phyloP scores from a whole-genome alignment of 768 basidiomycete genomes.

The Panellus pusillus region DNA sequence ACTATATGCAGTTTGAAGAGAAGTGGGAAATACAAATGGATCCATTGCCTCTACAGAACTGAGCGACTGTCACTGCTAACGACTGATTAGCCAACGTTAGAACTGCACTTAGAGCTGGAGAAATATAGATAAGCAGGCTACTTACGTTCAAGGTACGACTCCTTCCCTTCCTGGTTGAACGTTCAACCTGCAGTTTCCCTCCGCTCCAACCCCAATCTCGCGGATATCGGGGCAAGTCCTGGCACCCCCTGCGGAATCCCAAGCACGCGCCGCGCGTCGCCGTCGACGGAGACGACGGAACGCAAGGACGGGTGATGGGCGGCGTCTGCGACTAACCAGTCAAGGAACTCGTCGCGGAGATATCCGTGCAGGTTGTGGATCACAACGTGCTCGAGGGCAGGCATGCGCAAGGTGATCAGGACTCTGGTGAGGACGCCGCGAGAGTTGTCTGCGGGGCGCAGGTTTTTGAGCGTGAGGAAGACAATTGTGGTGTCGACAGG shows the following conservation, averaged over 20 bases:
- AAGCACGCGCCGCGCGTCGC: background rate
- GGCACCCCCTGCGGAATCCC: background rate
- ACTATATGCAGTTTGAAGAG: too few relatives aligned
- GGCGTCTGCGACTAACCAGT: background rate
- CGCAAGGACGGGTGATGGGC: conserved; percentile 4
- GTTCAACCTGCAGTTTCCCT: too few relatives aligned
- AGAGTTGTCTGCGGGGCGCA: conserved; percentile 8
- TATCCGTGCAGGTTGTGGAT: conserved; percentile 1
- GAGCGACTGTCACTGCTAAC: too few relatives aligned
- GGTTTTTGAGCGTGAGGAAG: conserved; percentile 3
- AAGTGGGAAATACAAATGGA: too few relatives aligned
- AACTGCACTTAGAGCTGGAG: too few relatives aligned
- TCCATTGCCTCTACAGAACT: too few relatives aligned
- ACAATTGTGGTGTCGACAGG: conserved; percentile 2
- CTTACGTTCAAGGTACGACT: too few relatives aligned
- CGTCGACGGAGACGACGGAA: background rate
- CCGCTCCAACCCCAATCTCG: too few relatives aligned
- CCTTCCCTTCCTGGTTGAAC: too few relatives aligned
- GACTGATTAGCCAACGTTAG: too few relatives aligned
- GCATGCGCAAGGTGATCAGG: conserved; percentile 8
- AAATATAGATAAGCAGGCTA: too few relatives aligned
- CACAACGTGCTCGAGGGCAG: background rate
- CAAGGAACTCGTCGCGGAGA: conserved; percentile 7
- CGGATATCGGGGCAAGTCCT: too few relatives aligned
- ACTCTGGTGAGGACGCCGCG: background rate